These are phyloP conservation scores for Acanthamoeba triangularis DNA, from an alignment of 208 protist species.

Conservation along the genomic window DNA sequence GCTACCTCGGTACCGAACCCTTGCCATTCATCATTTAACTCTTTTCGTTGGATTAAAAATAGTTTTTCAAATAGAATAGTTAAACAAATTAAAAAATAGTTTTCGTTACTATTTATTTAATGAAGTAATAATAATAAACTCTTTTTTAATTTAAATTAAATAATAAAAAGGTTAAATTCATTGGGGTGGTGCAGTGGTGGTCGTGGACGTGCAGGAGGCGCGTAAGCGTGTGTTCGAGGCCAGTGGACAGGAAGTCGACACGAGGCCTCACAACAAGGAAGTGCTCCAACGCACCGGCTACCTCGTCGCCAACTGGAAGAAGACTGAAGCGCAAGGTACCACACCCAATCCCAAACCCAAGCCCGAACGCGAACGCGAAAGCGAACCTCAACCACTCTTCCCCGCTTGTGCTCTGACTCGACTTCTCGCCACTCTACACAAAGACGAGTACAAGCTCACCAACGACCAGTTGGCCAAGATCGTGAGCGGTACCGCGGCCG, in stretches of 20 bases:
- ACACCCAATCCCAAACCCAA: too few relatives aligned
- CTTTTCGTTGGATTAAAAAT: background rate
- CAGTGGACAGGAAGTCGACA: constrained; percentile 49
- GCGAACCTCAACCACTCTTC: background rate
- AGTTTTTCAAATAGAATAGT: background rate
- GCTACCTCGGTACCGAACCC: constrained; percentile 2
- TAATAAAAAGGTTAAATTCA: background rate
- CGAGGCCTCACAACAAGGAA: constrained; percentile 7
- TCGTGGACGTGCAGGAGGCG: constrained; percentile 42
- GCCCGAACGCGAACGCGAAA: too few relatives aligned
- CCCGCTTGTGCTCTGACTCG: too few relatives aligned
- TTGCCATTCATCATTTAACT: background rate
- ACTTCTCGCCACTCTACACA: background rate
- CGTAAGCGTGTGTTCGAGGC: constrained; percentile 11
- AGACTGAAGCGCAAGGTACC: background rate
- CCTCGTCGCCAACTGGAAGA: constrained; percentile 45
- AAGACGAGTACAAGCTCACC: constrained; percentile 51
- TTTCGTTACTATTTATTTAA: too few relatives aligned
- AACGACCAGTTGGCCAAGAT: background rate
- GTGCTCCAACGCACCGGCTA: constrained; percentile 42
- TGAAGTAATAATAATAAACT: background rate
- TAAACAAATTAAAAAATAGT: background rate
- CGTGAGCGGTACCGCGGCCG: background rate
- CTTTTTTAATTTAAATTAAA: too few relatives aligned
- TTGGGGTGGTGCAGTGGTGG: background rate